Conservation (phyloP, 1,284 basidiomycete genomes). For the Moesziomyces sp. region DNA sequence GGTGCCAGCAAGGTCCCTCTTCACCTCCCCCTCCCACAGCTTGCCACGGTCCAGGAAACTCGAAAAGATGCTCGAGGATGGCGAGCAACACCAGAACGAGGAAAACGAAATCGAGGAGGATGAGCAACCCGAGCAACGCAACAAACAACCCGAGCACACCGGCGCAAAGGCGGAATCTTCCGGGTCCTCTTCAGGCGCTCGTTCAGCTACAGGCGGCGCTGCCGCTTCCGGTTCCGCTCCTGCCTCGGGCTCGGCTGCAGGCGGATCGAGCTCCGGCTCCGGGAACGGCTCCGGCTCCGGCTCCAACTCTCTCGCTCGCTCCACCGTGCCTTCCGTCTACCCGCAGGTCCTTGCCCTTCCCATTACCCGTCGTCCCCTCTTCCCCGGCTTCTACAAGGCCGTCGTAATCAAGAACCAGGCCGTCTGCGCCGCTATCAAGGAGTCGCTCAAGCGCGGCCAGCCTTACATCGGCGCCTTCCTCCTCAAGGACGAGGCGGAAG, state of each 20-base stretch:
- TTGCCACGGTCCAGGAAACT: constrained; percentile 48
- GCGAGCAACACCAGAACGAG: constrained; percentile 27
- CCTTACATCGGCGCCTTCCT: constrained; percentile 98
- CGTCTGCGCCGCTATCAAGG: constrained; percentile 93
- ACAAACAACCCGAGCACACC: constrained; percentile 14
- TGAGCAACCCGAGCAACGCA: constrained; percentile 20
- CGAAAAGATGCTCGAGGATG: constrained; percentile 11
- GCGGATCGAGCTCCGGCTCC: constrained; percentile 1
- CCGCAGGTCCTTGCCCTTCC: constrained; percentile 95
- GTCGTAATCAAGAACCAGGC: constrained; percentile 72
- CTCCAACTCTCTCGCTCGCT: constrained; percentile 53
- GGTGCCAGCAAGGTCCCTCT: constrained; percentile 22
- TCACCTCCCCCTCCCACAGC: constrained; percentile 27
- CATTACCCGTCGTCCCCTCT: constrained; percentile 92
- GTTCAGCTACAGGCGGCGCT: constrained; percentile 15
- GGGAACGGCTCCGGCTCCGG: constrained; percentile 39
- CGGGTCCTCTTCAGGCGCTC: constrained; percentile 19
- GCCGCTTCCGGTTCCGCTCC: constrained; percentile 16
- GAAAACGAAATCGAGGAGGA: constrained; percentile 42
- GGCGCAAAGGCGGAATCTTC: constrained; percentile 28
- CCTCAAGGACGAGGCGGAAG: constrained; percentile 91
- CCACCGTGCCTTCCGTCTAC: constrained; percentile 72
- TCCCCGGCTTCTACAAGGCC: constrained; percentile 88
- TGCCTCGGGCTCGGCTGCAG: constrained; percentile 8
- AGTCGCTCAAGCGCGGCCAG: constrained; percentile 95